These are phyloP conservation scores for Tetrahymena borealis DNA, from an alignment of 73 alveolate species.

Conservation along the genomic window DNA sequence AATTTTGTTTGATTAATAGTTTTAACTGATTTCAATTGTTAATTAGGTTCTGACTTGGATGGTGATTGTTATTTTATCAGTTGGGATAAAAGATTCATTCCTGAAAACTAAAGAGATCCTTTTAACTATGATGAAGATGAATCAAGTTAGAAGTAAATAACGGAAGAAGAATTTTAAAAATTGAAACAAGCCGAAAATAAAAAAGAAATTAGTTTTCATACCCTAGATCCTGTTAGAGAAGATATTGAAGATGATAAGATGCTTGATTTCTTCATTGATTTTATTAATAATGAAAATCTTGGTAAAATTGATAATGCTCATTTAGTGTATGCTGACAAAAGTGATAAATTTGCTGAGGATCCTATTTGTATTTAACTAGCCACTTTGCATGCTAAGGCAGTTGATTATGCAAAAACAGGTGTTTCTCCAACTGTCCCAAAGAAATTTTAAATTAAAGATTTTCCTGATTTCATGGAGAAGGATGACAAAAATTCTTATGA, in stretches of 20 bases:
- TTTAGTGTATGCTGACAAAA: constrained; percentile 75
- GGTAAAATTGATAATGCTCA: constrained; percentile 78
- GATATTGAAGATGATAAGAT: constrained; percentile 51
- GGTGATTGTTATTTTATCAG: constrained; percentile 71
- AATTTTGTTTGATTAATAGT: too few relatives aligned
- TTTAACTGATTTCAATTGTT: not conserved
- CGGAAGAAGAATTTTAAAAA: constrained; percentile 7
- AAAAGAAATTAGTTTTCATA: constrained; percentile 2
- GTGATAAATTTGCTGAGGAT: constrained; percentile 53
- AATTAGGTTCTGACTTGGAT: constrained; percentile 26
- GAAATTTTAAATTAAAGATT: constrained; percentile 34
- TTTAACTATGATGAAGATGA: constrained; percentile 48
- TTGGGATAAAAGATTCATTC: constrained; percentile 60
- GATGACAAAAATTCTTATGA: constrained; percentile 47
- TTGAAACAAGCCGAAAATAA: not conserved
- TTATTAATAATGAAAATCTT: constrained; percentile 65
- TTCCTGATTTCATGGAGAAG: constrained; percentile 90
- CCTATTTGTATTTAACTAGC: constrained; percentile 62
- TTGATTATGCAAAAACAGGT: constrained; percentile 84
- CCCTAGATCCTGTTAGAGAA: constrained; percentile 14
- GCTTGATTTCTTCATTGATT: constrained; percentile 57
- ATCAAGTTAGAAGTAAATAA: constrained; percentile 4
- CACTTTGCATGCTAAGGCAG: constrained; percentile 71
- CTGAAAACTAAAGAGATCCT: constrained; percentile 35
- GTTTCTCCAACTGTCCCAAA: constrained; percentile 45